Evolutionary conservation across 2,329 filamentous ascomycete genomes (phyloP).

Genomic region (Escovopsis weberi): DNA sequence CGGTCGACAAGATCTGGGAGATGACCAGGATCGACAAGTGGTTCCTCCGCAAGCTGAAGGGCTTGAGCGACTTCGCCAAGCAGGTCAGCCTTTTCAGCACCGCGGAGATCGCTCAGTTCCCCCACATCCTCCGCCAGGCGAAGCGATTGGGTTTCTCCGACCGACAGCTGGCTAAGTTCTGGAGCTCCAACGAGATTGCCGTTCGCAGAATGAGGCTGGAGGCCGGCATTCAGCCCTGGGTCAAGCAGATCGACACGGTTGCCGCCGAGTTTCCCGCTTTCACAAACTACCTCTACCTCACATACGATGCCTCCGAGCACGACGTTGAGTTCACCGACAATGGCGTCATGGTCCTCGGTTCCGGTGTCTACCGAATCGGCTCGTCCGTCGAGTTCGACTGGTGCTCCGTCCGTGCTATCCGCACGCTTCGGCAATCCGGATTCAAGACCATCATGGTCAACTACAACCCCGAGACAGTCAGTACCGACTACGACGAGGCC

Average conservation of each 20-base stretch:
- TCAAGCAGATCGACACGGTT: slow-evolving; percentile 98
- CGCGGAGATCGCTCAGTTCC: slow-evolving; percentile 48
- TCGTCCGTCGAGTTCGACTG: slow-evolving; percentile 98
- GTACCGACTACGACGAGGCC: slow-evolving; percentile 86
- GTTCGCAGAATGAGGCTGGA: slow-evolving; percentile 76
- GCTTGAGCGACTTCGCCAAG: slow-evolving; percentile 78
- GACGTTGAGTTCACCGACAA: slow-evolving; percentile 78
- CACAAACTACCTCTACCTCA: slow-evolving; percentile 94
- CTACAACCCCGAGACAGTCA: slow-evolving; percentile 81
- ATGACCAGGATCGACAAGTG: slow-evolving; percentile 98
- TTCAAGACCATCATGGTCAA: slow-evolving; percentile 97
- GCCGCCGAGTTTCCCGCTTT: slow-evolving; percentile 89
- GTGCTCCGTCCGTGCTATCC: slow-evolving; percentile 91
- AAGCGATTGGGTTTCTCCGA: slow-evolving; percentile 94
- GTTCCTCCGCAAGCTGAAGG: slow-evolving; percentile 89
- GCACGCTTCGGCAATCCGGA: slow-evolving; percentile 69
- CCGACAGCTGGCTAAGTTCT: slow-evolving; percentile 84
- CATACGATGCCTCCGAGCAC: slow-evolving; percentile 80
- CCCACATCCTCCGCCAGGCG: slow-evolving; percentile 59
- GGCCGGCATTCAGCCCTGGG: slow-evolving; percentile 69
- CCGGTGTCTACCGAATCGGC: slow-evolving; percentile 91
- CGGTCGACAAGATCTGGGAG: slow-evolving; percentile 94
- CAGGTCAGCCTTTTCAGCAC: slow-evolving; percentile 53
- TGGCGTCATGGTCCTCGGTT: slow-evolving; percentile 91
- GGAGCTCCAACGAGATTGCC: slow-evolving; percentile 85